phyloP scores from a whole-genome alignment of 2,329 filamentous ascomycete species.

The Fusarium guadeloupense region DNA sequence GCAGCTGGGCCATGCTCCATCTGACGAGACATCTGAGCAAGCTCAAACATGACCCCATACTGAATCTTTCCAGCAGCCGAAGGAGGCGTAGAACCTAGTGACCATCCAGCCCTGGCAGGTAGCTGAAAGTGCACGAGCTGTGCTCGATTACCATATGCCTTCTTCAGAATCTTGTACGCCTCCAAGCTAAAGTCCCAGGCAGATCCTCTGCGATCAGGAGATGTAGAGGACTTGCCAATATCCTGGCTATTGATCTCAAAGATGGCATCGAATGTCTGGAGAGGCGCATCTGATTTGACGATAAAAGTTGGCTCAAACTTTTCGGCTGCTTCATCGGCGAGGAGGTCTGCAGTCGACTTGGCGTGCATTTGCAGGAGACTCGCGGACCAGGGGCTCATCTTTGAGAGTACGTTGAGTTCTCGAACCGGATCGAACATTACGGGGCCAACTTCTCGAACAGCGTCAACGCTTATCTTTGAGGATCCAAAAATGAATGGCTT shows the following conservation, averaged over 20 bases:
- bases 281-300: constrained; percentile 61
- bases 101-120: constrained; percentile 46
- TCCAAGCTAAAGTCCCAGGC: constrained; percentile 61
- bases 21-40: constrained; percentile 74
- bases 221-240: constrained; percentile 41
- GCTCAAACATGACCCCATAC: constrained; percentile 77
- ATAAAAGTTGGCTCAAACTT: constrained; percentile 91
- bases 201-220: constrained; percentile 54
- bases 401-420: constrained; percentile 84
- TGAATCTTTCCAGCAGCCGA: constrained; percentile 54
- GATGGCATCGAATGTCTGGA: constrained; percentile 64
- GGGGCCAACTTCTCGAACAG: constrained; percentile 62
- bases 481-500: constrained; percentile 67
- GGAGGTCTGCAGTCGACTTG: constrained; percentile 74
- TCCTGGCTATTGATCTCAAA: constrained; percentile 50
- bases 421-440: constrained; percentile 80
- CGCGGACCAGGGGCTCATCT: constrained; percentile 90
- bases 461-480: constrained; percentile 46
- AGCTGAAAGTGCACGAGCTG: constrained; percentile 70
- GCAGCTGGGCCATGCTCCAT: constrained; percentile 90
- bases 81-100: constrained; percentile 36
- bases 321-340: constrained; percentile 77
- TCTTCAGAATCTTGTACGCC: constrained; percentile 71
- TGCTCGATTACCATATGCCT: constrained; percentile 79
- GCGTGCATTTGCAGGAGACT: constrained; percentile 77